Conservation (phyloP, 208 protist species). For the Wallacemonas sp. region DNA sequence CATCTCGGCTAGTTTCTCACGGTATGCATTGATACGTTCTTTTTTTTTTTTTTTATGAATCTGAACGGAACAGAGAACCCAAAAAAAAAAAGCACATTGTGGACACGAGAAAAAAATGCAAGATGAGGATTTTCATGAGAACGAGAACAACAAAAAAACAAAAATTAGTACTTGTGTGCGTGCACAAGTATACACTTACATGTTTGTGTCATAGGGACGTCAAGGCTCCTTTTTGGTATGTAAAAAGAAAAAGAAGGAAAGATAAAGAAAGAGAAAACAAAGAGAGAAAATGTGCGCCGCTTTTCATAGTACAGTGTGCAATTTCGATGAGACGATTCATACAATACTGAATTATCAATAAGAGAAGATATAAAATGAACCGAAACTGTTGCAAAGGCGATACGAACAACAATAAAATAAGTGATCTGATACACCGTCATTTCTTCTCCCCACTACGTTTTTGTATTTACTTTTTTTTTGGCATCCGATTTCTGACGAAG, state of each 20-base stretch:
- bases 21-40: slow-evolving; percentile 14
- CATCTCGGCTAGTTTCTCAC: too few species aligned
- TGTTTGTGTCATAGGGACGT: neutral
- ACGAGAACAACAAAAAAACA: slow-evolving; percentile 22
- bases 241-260: slow-evolving; percentile 4
- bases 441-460: neutral
- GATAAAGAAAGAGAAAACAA: slow-evolving; percentile 4
- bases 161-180: slow-evolving; percentile 1
- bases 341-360: neutral
- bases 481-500: too few species aligned
- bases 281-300: too few species aligned
- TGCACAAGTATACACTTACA: slow-evolving; percentile 1
- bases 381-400: too few species aligned
- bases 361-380: too few species aligned
- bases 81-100: slow-evolving; percentile 10
- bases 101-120: too few species aligned
- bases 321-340: too few species aligned
- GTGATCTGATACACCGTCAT: too few species aligned
- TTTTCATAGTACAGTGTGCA: too few species aligned
- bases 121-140: neutral
- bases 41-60: slow-evolving; percentile 15
- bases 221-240: neutral
- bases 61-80: slow-evolving; percentile 15
- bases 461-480: neutral
- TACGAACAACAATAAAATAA: too few species aligned